Base-by-base conservation (phyloP, 1,284 basidiomycete species). In the Papiliotrema laurentii region DNA sequence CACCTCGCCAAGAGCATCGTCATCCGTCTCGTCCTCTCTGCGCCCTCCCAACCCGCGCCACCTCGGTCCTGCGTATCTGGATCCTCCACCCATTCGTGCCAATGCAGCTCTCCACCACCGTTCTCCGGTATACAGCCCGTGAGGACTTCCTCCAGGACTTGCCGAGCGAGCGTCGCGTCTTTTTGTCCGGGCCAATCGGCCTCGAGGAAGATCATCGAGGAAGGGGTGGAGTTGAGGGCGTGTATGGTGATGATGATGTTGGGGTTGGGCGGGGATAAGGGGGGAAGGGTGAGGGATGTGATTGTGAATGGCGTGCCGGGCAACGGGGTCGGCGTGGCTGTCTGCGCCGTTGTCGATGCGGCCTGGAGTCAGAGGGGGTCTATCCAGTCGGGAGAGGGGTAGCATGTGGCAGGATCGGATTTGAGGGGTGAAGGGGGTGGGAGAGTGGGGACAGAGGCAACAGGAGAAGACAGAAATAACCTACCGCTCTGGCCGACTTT, bases 141-240 rank as follows among this genome's bases (percentile, higher is more conserved):
- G 26, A 71, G 44, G 45, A 66, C 69, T 45, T 60, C 60, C 25
- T 49, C 41, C 24, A 69, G 44, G 13, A 61, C 40, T 14, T 43
- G 34, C 16, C 43, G 43, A 6, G 44, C 43, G 21, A 36, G 11
- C 21, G n/a, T n/a, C 14, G 19, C 33, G 22, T 31, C 40, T 10
- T 16, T 16, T 38, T 41, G 19, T 37, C 50, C 55, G 14, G 49
- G 49, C 49, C 60, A 64, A 43, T 72, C 66, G 1, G 53, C 68
- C 55, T 69, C 64, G 18, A 72, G 56, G 50, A 67, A 61, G 42
- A 72, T 64, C 18, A 56, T 59, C n/a, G 51, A 37, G 14, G 65
- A 57, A 2, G 42, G 43, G 9, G 56, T 49, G 42, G 53, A 59
- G 7, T 66, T 59, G 2, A 72, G 51, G 33, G 55, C 60, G 50